Evolutionary conservation across 2,329 filamentous ascomycete species (phyloP).

Genomic region (Colletotrichum eleusines): DNA sequence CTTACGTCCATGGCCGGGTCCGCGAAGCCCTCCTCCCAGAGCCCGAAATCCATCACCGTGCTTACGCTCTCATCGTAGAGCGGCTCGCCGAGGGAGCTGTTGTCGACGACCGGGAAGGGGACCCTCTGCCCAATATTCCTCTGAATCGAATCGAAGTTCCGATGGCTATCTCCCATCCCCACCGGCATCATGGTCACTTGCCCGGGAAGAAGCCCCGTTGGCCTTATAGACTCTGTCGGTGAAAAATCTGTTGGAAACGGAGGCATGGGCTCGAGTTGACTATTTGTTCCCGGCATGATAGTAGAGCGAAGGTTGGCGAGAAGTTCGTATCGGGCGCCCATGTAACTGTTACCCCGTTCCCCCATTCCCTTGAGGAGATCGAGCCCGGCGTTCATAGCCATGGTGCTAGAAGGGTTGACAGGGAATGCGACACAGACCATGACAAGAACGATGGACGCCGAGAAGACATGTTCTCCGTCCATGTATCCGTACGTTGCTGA

Average conservation of each 20-base stretch:
- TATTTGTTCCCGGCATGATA: constrained; percentile 42
- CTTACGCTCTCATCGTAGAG: constrained; percentile 48
- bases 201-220: background rate
- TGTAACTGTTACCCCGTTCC: constrained; percentile 64
- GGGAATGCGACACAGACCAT: constrained; percentile 61
- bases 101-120: constrained; percentile 48
- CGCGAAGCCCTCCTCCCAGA: constrained; percentile 56
- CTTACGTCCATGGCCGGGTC: constrained; percentile 51
- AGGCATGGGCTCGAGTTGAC: constrained; percentile 7
- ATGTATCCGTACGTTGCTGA: constrained; percentile 50
- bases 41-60: constrained; percentile 49
- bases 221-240: constrained; percentile 22
- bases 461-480: constrained; percentile 52
- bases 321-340: constrained; percentile 53
- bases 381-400: constrained; percentile 60
- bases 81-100: constrained; percentile 47
- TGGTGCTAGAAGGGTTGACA: constrained; percentile 53
- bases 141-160: constrained; percentile 4
- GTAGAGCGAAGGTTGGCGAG: constrained; percentile 48
- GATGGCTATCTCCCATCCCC: constrained; percentile 2
- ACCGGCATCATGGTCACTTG: background rate
- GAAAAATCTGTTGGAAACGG: constrained; percentile 26
- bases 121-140: constrained; percentile 17
- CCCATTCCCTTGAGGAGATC: constrained; percentile 63
- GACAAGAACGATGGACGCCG: constrained; percentile 48